These are phyloP conservation scores for Penicillium hordei DNA, from an alignment of 2,329 filamentous ascomycete species.

Conservation along the genomic window DNA sequence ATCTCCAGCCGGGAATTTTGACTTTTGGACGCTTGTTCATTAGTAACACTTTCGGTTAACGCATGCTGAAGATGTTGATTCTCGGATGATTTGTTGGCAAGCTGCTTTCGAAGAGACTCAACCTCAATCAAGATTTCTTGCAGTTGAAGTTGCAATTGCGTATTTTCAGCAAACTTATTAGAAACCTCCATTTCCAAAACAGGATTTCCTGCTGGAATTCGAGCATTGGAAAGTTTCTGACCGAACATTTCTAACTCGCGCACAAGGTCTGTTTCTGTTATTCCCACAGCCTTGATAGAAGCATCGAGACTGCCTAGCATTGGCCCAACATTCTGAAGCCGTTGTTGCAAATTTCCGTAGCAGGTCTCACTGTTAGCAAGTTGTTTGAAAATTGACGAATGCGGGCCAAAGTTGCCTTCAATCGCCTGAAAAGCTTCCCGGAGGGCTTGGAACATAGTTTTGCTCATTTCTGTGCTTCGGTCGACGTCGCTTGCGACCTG, in stretches of 20 bases:
- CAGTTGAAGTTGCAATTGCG: conserved; percentile 28
- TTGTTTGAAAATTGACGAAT: conserved; percentile 22
- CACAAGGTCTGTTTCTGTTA: conserved; percentile 28
- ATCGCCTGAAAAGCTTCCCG: conserved; percentile 26
- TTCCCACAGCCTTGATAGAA: conserved; percentile 24
- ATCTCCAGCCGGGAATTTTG: conserved; percentile 19
- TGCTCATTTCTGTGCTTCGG: conserved; percentile 16
- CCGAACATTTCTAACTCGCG: conserved; percentile 29
- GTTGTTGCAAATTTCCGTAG: conserved; percentile 21
- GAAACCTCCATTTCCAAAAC: conserved; percentile 26
- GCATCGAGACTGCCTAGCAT: conserved; percentile 19
- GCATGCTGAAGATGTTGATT: conserved; percentile 19
- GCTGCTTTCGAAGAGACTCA: conserved; percentile 14
- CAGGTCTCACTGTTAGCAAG: conserved; percentile 22
- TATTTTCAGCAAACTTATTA: conserved; percentile 22
- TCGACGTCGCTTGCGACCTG: conserved; percentile 20
- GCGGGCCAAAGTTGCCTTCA: conserved; percentile 17
- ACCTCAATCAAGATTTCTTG: conserved; percentile 23
- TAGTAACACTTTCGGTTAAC: conserved; percentile 21
- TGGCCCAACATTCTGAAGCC: conserved; percentile 21
- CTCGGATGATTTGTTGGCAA: conserved; percentile 23
- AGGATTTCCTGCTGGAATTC: conserved; percentile 20
- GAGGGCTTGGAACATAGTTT: conserved; percentile 13
- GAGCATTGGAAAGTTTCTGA: conserved; percentile 21
- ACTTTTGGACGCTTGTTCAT: conserved; percentile 19